Conservation (phyloP, 352 stramenopile genomes). For the Phytophthora rubi region DNA sequence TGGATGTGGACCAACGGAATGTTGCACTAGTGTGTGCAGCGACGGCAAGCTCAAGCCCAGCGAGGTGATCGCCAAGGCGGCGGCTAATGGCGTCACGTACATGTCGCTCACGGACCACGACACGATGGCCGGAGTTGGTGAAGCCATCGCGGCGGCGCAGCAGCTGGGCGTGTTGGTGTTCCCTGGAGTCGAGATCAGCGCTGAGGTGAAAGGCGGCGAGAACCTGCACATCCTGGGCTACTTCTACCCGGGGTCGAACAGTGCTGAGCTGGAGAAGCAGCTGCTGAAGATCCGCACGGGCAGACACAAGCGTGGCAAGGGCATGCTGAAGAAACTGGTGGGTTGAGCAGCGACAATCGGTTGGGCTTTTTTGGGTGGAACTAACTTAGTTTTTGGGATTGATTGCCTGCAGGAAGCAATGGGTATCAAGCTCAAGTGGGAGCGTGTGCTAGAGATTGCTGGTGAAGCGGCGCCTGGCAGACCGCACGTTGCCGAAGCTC, state of each 20-base stretch:
- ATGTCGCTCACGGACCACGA: slow-evolving; percentile 89
- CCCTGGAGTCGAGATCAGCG: slow-evolving; percentile 86
- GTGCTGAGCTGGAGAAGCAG: slow-evolving; percentile 68
- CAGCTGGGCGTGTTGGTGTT: slow-evolving; percentile 77
- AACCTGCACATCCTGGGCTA: slow-evolving; percentile 90
- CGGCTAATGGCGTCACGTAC: slow-evolving; percentile 77
- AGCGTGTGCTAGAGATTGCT: slow-evolving; percentile 83
- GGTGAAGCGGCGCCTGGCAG: slow-evolving; percentile 81
- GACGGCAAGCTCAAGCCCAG: slow-evolving; percentile 80
- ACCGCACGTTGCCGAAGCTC: slow-evolving; percentile 79
- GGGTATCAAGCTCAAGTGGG: slow-evolving; percentile 83
- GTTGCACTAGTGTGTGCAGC: slow-evolving; percentile 69
- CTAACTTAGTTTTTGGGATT: neutral
- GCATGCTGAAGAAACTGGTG: slow-evolving; percentile 86
- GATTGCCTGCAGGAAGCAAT: slow-evolving; percentile 60
- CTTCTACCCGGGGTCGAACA: slow-evolving; percentile 86
- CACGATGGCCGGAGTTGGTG: slow-evolving; percentile 82
- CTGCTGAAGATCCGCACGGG: slow-evolving; percentile 82
- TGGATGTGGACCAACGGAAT: slow-evolving; percentile 3
- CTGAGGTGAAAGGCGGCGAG: slow-evolving; percentile 83
- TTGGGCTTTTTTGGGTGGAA: neutral
- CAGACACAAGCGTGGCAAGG: slow-evolving; percentile 81
- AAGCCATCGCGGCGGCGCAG: slow-evolving; percentile 73
- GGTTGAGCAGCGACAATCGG: slow-evolving; percentile 6
- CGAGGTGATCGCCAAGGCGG: slow-evolving; percentile 80